Evolutionary conservation across 2,329 filamentous ascomycete species (phyloP), one percentile per base, ranked within the genome.

Genomic region (Neopestalotiopsis sp.): DNA sequence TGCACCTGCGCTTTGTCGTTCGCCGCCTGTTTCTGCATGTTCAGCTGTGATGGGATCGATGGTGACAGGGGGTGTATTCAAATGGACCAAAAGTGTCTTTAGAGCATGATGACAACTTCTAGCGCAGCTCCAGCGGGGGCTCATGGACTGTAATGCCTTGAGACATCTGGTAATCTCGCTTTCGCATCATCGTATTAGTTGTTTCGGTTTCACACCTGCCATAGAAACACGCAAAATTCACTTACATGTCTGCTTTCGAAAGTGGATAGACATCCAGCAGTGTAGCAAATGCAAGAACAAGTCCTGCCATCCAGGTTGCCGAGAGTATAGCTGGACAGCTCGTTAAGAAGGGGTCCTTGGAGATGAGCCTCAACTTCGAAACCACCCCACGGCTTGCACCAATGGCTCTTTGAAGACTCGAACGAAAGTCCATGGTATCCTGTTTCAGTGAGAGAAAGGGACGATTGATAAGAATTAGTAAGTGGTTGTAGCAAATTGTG

Each of bases 391-490:
- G 67, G 61, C 66, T 67, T 17, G 67, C 69, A 14, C 57, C 40
- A n/a, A 70, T 38, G 24, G 69, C 67, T 28, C 49, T 49, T 49
- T 70, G 69, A 17, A 70, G 42, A n/a, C 67, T 68, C 12, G 67
- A 68, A 28, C 61, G 66, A 59, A 70, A 70, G 45, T 70, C 69
- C 34, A 66, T 45, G 1, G 56, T 42, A 17, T 68, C 20, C 9
- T 28, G 66, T 10, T 61, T 56, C 4, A 68, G 64, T 2, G 69
- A 70, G n/a, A 70, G 67, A 32, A 68, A 70, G 1, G 69, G 69
- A 7, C 69, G 67, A n/a, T 70, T 68, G 34, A 68, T 56, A 20
- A 70, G 40, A 45, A 70, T 63, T n/a, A 70, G 40, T 13, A 68
- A 38, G 62, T 68, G 42, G 20, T 68, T 59, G 45, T 70, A 68